These are phyloP conservation scores for Trypanosomatidae sp. DNA, from an alignment of 208 protist species.

Conservation along the genomic window DNA sequence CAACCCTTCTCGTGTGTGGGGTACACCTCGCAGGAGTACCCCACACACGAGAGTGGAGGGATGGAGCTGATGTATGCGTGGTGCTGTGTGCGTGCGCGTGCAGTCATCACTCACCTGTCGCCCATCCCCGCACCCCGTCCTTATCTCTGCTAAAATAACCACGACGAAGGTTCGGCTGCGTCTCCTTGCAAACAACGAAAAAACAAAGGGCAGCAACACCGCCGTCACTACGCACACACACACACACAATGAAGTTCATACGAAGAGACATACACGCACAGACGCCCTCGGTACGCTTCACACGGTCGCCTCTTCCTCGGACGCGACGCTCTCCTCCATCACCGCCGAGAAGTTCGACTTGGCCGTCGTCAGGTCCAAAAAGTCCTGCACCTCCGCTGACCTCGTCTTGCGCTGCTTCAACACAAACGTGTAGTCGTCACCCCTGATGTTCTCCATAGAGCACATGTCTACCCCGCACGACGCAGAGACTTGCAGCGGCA, in stretches of 20 bases:
- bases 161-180: not conserved
- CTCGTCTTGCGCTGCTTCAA: conserved; percentile 24
- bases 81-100: not conserved
- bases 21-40: not conserved
- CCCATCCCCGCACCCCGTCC: not conserved
- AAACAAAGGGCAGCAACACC: not conserved
- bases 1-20: too few relatives aligned
- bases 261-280: conserved; percentile 1
- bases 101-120: not conserved
- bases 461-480: conserved; percentile 83
- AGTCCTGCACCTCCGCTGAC: conserved; percentile 21
- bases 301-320: not conserved
- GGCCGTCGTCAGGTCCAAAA: conserved; percentile 17
- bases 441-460: conserved; percentile 59
- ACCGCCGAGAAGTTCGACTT: conserved; percentile 19
- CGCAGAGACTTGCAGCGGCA: conserved; percentile 69
- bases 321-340: conserved; percentile 12
- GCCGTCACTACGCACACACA: not conserved
- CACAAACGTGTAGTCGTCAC: conserved; percentile 44
- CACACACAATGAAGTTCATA: not conserved
- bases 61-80: not conserved
- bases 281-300: not conserved
- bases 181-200: not conserved
- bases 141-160: not conserved
- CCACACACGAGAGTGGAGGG: not conserved